phyloP scores from a whole-genome alignment of 345 rosid species.

The Melaleuca quinquenervia region DNA sequence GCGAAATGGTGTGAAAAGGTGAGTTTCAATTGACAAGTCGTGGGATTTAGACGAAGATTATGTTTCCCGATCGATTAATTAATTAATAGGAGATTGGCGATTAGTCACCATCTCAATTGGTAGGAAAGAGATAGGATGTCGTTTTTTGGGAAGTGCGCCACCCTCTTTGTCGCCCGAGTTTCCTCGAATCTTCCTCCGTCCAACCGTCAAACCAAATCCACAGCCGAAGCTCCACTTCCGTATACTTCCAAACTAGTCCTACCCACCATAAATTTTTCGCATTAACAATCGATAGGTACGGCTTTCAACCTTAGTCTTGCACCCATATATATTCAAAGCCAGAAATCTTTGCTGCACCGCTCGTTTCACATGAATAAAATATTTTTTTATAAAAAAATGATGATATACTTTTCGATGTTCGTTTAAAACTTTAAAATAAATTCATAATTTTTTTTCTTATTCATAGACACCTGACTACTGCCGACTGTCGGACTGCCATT shows the following conservation, averaged over 20 bases:
- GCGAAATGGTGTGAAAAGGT: not conserved
- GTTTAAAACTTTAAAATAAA: too few relatives aligned
- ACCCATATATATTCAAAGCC: not conserved
- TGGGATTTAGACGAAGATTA: not conserved
- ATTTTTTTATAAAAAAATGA: too few relatives aligned
- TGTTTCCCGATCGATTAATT: not conserved
- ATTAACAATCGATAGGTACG: not conserved
- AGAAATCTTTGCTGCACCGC: not conserved
- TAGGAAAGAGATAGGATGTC: not conserved
- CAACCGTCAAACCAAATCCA: not conserved
- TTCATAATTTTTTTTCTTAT: too few relatives aligned
- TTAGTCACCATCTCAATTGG: not conserved
- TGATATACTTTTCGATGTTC: too few relatives aligned
- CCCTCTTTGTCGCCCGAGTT: not conserved
- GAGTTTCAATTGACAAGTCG: not conserved
- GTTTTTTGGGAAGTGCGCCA: not conserved
- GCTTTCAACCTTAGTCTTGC: not conserved
- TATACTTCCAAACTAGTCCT: not conserved
- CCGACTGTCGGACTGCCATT: too few relatives aligned
- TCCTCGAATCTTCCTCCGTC: not conserved
- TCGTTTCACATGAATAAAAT: too few relatives aligned
- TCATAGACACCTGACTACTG: too few relatives aligned
- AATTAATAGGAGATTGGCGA: not conserved
- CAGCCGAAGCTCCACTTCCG: not conserved
- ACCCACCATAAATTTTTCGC: not conserved